Evolutionary conservation across 441 rosid genomes (phyloP), one percentile per base, ranked within the genome.

Genomic region (Pelargonium australe): DNA sequence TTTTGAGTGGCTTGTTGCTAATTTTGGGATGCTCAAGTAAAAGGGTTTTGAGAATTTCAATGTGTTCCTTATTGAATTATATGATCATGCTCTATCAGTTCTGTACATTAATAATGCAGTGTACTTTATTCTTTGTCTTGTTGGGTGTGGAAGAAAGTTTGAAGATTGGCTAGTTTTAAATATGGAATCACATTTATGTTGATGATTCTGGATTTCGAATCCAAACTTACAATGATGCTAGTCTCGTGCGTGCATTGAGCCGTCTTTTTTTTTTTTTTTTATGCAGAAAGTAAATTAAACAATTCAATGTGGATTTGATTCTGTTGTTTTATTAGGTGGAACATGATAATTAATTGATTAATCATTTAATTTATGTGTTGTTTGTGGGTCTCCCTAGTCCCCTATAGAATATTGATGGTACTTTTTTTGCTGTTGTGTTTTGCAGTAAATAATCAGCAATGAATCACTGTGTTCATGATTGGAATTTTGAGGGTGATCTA

Each of bases 401-500:
- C 20, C 62, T 57, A 5, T 17, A 57, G 28, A 57, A 7, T 23
- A 17, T 57, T 57, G 62, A 57, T 57, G 62, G 20, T 7, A 11
- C 62, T 57, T 57, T 9, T 53, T 58, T 10, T 37, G 41, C 41
- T 37, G 23, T 58, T 58, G 63, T 67, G 64, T 73, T 71, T 17
- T 64, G 17, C 75, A 76, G 79, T 63, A 72, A 65, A 49, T 20
- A 70, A 70, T 70, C 78, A 78, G 78, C 79, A 78, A 88, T 88
- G 94, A 85, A 85, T 73, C 84, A 83, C 31, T 79, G 74, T 25
- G 66, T 79, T 67, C 83, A 82, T 69, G 84, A 77, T 67, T 86
- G 91, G 94, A 81, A 71, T 80, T 78, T 84, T 74, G 89, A 83
- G 62, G 78, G 72, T 41, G 87, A 76, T 75, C 75, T 76, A 68